Evolutionary conservation across 2,329 filamentous ascomycete genomes (phyloP), one percentile per base, ranked within the genome.

Genomic region (Colletotrichum shisoi): DNA sequence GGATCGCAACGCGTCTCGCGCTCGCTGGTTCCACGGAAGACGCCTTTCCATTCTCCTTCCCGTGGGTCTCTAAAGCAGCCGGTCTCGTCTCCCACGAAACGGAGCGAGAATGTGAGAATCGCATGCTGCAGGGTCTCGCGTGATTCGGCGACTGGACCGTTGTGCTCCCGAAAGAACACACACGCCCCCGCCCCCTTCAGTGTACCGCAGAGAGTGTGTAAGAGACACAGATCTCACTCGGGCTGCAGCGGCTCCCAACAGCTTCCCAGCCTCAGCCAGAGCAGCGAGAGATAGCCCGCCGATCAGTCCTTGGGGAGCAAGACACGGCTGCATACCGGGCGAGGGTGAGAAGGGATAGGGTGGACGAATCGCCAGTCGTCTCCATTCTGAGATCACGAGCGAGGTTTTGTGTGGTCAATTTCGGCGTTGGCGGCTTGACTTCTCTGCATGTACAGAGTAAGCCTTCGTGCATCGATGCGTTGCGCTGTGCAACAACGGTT

Each of bases 51-150:
- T 19, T 12, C 19, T 31, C 15, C 45, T 17, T 34, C 19, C 19
- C 19, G n/a, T 13, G 11, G 21, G 34, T 19, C 40, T 8, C 48
- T 57, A 44, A 40, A 34, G 40, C 42, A 49, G 21, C 46, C 48
- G n/a, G 45, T 53, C 19, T 48, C 34, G 17, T 44, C 24, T 17
- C 24, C 31, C 27, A 31, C 42, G 54, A 13, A 15, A 19, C 31
- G 39, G n/a, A 17, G 31, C 21, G 44, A 48, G 39, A 24, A 37
- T 37, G 54, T 64, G 64, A 56, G 61, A 42, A 60, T 62, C 60
- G 61, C 61, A 54, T 60, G 17, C 49, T 59, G 64, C 64, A 64
- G 64, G 64, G 64, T 64, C 37, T 67, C 49, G 49, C 59, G 54
- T 51, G 64, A 54, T 53, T 45, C 24, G 34, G 44, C 48, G 61